Conservation (phyloP, 2,329 filamentous ascomycete genomes). For the Bipolaris zeicola region DNA sequence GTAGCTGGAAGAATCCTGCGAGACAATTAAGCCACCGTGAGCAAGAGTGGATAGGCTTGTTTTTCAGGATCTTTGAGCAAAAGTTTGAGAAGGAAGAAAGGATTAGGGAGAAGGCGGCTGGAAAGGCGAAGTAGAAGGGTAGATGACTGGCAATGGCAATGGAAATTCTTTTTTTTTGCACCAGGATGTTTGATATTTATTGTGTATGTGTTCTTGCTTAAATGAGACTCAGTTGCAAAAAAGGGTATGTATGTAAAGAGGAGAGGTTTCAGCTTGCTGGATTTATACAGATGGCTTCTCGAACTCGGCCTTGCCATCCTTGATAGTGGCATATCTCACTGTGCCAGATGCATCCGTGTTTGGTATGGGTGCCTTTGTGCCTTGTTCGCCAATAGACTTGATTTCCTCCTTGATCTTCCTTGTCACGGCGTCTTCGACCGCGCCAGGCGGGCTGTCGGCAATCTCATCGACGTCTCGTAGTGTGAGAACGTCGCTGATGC, state of each 20-base stretch:
- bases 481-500: slow-evolving; percentile 78
- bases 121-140: slow-evolving; percentile 34
- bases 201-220: not conserved
- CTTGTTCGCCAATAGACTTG: slow-evolving; percentile 35
- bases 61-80: slow-evolving; percentile 38
- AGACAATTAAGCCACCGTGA: slow-evolving; percentile 48
- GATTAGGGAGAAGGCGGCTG: slow-evolving; percentile 35
- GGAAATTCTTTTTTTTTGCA: not conserved
- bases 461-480: slow-evolving; percentile 86
- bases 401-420: slow-evolving; percentile 46
- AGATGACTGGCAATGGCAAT: not conserved
- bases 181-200: not conserved
- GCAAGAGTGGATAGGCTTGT: slow-evolving; percentile 51
- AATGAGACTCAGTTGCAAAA: not conserved
- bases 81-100: slow-evolving; percentile 42
- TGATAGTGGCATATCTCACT: slow-evolving; percentile 34
- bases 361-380: slow-evolving; percentile 25
- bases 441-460: slow-evolving; percentile 78
- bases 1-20: slow-evolving; percentile 66
- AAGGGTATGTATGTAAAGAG: slow-evolving; percentile 20
- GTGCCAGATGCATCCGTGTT: slow-evolving; percentile 22
- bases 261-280: slow-evolving; percentile 2
- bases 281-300: slow-evolving; percentile 20
- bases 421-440: slow-evolving; percentile 61
- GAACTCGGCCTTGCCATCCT: slow-evolving; percentile 36